Percentiles rank a stretch among this genome's conserved stretches.
Evolutionary conservation across 2,329 filamentous ascomycete species (phyloP).

Genomic region (Alternaria conjuncta): DNA sequence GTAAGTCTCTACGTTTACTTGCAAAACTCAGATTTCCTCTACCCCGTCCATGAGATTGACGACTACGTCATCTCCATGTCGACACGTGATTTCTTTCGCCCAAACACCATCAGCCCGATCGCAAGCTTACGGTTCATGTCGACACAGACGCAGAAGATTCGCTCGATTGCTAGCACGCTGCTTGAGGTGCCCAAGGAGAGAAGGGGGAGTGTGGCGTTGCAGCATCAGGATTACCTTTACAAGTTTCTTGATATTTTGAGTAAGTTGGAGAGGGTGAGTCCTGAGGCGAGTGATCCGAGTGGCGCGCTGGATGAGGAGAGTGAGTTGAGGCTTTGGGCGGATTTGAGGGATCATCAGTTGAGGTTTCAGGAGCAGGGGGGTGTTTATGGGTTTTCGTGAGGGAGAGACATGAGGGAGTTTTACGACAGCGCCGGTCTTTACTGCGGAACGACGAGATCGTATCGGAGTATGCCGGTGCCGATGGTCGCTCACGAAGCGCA

Average conservation of each 20-base stretch:
- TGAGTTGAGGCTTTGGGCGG: conserved; percentile 78
- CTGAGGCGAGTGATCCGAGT: conserved; percentile 41
- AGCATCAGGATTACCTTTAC: conserved; percentile 73
- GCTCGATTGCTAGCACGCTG: conserved; percentile 81
- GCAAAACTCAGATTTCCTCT: conserved; percentile 20
- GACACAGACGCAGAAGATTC: conserved; percentile 76
- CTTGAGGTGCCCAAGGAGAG: conserved; percentile 66
- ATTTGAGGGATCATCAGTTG: conserved; percentile 77
- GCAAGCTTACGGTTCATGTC: conserved; percentile 35
- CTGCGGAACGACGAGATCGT: no score
- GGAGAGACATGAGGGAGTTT: not conserved
- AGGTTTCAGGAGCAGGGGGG: conserved; percentile 72
- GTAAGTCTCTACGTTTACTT: conserved; percentile 54
- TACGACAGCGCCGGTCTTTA: not conserved
- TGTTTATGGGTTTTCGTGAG: conserved; percentile 49
- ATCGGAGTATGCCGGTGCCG: not conserved
- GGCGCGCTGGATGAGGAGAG: conserved; percentile 69
- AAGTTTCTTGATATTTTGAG: conserved; percentile 77
- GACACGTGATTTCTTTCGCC: conserved; percentile 12
- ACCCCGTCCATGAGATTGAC: conserved; percentile 3
- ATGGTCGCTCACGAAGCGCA: no score
- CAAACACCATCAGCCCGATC: conserved; percentile 15
- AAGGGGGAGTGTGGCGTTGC: conserved; percentile 59
- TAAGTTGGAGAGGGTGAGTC: conserved; percentile 71
- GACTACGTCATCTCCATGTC: conserved; percentile 11